Evolutionary conservation across 225 moss, liverwort and hornwort species (phyloP).

Genomic region (Sphagnum tenellum): DNA sequence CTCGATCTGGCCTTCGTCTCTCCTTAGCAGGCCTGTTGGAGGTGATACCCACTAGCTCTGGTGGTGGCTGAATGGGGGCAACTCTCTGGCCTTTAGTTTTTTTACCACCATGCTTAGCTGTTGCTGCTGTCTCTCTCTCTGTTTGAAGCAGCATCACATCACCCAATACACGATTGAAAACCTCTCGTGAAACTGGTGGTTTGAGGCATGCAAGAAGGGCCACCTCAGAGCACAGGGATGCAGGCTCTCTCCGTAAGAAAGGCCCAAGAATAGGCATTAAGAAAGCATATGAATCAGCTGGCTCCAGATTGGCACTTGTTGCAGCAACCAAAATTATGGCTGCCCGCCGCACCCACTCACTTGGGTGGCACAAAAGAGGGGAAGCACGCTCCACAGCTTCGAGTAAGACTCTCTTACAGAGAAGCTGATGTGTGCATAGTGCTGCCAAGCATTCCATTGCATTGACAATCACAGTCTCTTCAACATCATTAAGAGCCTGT

Average conservation of each 20-base stretch:
- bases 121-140: slow-evolving; percentile 48
- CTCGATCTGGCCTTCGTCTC: slow-evolving; percentile 42
- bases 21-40: slow-evolving; percentile 34
- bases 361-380: slow-evolving; percentile 93
- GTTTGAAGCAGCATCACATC: slow-evolving; percentile 78
- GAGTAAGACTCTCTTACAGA: slow-evolving; percentile 76
- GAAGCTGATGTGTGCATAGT: slow-evolving; percentile 72
- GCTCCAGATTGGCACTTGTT: slow-evolving; percentile 72
- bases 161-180: slow-evolving; percentile 82
- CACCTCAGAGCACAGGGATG: slow-evolving; percentile 73
- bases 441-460: slow-evolving; percentile 86
- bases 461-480: slow-evolving; percentile 97
- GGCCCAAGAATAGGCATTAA: slow-evolving; percentile 79
- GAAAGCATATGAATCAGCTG: slow-evolving; percentile 79
- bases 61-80: slow-evolving; percentile 59
- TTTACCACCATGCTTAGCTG: slow-evolving; percentile 42
- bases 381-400: slow-evolving; percentile 88
- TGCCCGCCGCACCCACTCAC: slow-evolving; percentile 94
- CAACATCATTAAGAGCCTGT: slow-evolving; percentile 96
- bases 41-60: slow-evolving; percentile 32
- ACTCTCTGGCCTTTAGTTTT: slow-evolving; percentile 57
- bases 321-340: slow-evolving; percentile 91
- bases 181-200: slow-evolving; percentile 93
- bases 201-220: slow-evolving; percentile 84
- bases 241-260: slow-evolving; percentile 88